Conservation (phyloP, 306 rosid genomes). For the Geum urbanum region DNA sequence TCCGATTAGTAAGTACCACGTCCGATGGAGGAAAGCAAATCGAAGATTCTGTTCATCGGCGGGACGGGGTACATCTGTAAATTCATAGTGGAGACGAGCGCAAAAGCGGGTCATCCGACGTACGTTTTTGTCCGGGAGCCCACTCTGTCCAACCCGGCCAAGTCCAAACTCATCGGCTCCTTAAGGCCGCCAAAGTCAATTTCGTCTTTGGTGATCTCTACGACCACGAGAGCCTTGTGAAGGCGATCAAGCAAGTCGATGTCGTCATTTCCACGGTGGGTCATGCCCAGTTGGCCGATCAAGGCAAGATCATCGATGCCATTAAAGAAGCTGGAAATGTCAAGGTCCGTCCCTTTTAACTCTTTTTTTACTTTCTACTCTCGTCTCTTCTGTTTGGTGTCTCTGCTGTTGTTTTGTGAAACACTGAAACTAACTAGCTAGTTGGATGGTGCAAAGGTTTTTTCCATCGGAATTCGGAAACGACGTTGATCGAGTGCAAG, state of each 20-base stretch:
- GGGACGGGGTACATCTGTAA: slow-evolving; percentile 40
- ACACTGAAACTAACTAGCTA: no score
- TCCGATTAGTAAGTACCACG: neutral
- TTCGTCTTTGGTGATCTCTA: slow-evolving; percentile 31
- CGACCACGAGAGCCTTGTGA: slow-evolving; percentile 30
- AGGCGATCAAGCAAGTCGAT: slow-evolving; percentile 40
- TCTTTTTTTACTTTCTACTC: no score
- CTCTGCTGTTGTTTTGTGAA: no score
- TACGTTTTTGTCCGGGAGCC: slow-evolving; percentile 30
- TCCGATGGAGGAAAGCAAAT: slow-evolving; percentile 23
- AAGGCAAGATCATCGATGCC: slow-evolving; percentile 33
- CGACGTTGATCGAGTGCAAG: slow-evolving; percentile 39
- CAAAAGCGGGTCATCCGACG: slow-evolving; percentile 36
- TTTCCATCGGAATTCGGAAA: slow-evolving; percentile 41
- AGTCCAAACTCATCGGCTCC: slow-evolving; percentile 21
- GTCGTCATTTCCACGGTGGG: slow-evolving; percentile 40
- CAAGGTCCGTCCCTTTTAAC: slow-evolving; percentile 16
- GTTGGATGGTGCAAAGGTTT: neutral
- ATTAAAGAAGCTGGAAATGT: slow-evolving; percentile 41
- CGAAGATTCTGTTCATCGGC: slow-evolving; percentile 37
- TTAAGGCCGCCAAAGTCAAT: slow-evolving; percentile 28
- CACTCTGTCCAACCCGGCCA: slow-evolving; percentile 27
- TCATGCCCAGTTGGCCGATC: slow-evolving; percentile 24
- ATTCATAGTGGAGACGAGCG: slow-evolving; percentile 37
- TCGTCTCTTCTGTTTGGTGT: neutral